phyloP scores from a whole-genome alignment of 768 basidiomycete genomes.

The Russula olivacea region DNA sequence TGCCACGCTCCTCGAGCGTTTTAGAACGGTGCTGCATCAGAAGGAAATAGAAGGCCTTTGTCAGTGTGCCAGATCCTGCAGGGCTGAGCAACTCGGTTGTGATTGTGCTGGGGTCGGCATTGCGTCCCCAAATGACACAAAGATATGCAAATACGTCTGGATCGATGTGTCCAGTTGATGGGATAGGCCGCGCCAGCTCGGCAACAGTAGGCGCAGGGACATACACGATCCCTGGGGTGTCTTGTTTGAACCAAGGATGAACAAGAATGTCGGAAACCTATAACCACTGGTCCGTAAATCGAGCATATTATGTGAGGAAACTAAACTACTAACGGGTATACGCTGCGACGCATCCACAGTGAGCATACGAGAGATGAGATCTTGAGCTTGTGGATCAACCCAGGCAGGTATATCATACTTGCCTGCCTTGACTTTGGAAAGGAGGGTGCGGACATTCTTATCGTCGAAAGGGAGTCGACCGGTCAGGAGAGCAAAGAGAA shows the following conservation, averaged over 20 bases:
- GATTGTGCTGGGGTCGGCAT: slow-evolving; percentile 55
- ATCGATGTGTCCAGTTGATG: slow-evolving; percentile 66
- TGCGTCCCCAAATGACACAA: slow-evolving; percentile 77
- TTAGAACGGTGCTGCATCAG: slow-evolving; percentile 71
- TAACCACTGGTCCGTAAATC: not conserved
- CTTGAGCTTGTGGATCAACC: slow-evolving; percentile 77
- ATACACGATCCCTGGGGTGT: slow-evolving; percentile 44
- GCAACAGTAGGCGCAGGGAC: slow-evolving; percentile 37
- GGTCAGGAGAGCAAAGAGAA: slow-evolving; percentile 84
- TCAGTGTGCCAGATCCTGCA: slow-evolving; percentile 61
- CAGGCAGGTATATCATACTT: slow-evolving; percentile 77
- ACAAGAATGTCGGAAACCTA: slow-evolving; percentile 82
- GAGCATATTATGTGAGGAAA: not conserved
- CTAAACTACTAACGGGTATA: slow-evolving; percentile 58
- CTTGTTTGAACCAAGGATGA: slow-evolving; percentile 76
- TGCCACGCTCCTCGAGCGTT: slow-evolving; percentile 49
- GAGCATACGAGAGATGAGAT: slow-evolving; percentile 83
- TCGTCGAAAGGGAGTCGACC: slow-evolving; percentile 93
- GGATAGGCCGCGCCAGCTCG: slow-evolving; percentile 61
- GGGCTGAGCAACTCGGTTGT: slow-evolving; percentile 63
- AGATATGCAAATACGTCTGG: slow-evolving; percentile 71
- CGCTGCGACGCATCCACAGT: slow-evolving; percentile 74
- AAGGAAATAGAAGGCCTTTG: slow-evolving; percentile 87
- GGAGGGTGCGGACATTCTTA: slow-evolving; percentile 68
- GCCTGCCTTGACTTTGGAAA: slow-evolving; percentile 83